These are phyloP conservation scores for Nothomitra cinnamomea DNA, from an alignment of 2,329 filamentous ascomycete species.

Conservation along the genomic window DNA sequence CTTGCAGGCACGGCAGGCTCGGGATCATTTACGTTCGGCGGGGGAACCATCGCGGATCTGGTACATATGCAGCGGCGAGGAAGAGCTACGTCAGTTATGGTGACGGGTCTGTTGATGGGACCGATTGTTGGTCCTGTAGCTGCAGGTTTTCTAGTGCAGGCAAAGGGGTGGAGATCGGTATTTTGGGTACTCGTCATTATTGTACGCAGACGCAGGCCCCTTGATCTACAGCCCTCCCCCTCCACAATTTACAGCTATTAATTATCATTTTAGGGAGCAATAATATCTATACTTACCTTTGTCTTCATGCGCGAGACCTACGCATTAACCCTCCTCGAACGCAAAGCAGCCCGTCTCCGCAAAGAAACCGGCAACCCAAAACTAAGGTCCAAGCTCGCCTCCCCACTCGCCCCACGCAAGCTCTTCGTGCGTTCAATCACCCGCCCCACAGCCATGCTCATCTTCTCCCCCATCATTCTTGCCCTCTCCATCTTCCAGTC, in stretches of 20 bases:
- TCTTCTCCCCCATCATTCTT: conserved; percentile 38
- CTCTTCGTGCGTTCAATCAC: conserved; percentile 28
- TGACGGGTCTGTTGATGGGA: conserved; percentile 27
- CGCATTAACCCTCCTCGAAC: conserved; percentile 28
- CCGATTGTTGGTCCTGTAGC: conserved; percentile 31
- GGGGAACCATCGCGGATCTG: conserved; percentile 49
- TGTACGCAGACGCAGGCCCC: too few relatives aligned
- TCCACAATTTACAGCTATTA: conserved; percentile 7
- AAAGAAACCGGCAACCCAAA: conserved; percentile 33
- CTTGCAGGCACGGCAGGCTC: conserved; percentile 45
- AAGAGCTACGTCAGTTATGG: conserved; percentile 36
- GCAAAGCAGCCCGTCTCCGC: conserved; percentile 27
- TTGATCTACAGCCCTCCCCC: background rate
- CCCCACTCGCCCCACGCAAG: conserved; percentile 21
- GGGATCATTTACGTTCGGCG: conserved; percentile 45
- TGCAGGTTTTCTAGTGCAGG: conserved; percentile 27
- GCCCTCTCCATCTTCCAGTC: conserved; percentile 30
- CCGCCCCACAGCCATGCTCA: conserved; percentile 39
- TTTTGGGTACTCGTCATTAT: conserved; percentile 31
- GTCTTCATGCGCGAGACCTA: conserved; percentile 32
- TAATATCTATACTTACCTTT: conserved; percentile 21
- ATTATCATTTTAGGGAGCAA: conserved; percentile 16
- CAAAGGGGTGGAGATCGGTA: conserved; percentile 32
- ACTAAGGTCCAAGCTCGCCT: conserved; percentile 26
- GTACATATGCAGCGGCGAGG: conserved; percentile 39